These are phyloP conservation scores for Panicum hallii DNA, from an alignment of 202 grass and related monocot species.

Conservation along the genomic window DNA sequence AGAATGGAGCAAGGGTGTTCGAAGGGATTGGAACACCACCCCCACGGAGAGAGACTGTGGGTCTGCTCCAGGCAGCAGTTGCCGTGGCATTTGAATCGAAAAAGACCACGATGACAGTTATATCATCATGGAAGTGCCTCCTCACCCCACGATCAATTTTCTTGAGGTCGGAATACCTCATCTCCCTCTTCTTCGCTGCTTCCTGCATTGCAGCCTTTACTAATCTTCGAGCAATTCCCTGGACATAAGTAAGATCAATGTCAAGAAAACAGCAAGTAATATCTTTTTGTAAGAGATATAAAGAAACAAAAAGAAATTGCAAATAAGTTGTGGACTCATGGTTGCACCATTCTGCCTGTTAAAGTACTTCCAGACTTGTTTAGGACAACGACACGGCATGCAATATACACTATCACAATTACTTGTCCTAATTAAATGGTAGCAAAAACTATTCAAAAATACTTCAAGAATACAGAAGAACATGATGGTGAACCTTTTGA, in stretches of 20 bases:
- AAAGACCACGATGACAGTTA: constrained; percentile 81
- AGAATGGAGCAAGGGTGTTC: constrained; percentile 74
- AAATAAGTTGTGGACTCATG: not conserved
- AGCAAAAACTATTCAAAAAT: not conserved
- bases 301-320: not conserved
- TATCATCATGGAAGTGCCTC: constrained; percentile 88
- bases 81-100: constrained; percentile 64
- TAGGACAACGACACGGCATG: not conserved
- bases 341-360: not conserved
- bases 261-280: constrained; percentile 40
- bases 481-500: not conserved
- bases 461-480: not conserved
- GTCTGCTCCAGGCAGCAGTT: constrained; percentile 64
- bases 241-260: constrained; percentile 25
- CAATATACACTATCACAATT: not conserved
- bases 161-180: constrained; percentile 91
- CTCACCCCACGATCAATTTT: constrained; percentile 83
- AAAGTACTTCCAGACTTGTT: not conserved
- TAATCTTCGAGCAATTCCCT: constrained; percentile 77
- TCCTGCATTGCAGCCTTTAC: constrained; percentile 80
- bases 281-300: constrained; percentile 2
- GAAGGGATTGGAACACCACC: constrained; percentile 66
- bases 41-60: constrained; percentile 68
- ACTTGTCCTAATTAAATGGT: not conserved
- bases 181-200: constrained; percentile 93